Percentiles rank a stretch among this genome's conserved stretches.
Conservation (phyloP, 768 basidiomycete genomes). For the Lentinula sp. region DNA sequence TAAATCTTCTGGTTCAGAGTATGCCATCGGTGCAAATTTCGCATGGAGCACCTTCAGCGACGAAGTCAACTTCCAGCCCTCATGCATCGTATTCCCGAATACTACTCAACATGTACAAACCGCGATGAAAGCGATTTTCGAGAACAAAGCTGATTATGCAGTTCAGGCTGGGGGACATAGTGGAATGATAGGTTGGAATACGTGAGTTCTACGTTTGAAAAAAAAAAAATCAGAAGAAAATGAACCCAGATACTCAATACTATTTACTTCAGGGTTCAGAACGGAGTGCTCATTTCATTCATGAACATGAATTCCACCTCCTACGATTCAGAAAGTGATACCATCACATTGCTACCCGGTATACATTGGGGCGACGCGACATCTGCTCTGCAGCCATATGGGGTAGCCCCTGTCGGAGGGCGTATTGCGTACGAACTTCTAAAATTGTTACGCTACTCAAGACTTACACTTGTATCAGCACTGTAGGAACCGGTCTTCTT, state of each 20-base stretch:
- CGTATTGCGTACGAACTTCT: neutral
- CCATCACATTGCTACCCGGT: conserved; percentile 8
- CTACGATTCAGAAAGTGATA: conserved; percentile 4
- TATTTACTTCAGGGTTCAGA: neutral
- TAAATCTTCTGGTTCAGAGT: neutral
- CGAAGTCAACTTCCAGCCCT: conserved; percentile 7
- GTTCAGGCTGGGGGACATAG: conserved; percentile 19
- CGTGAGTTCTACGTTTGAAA: neutral
- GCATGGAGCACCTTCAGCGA: conserved; percentile 15
- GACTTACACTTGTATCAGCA: conserved; percentile 14
- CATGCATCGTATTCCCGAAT: conserved; percentile 16
- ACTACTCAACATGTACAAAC: conserved; percentile 11
- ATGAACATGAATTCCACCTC: conserved; percentile 2
- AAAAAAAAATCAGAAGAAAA: no score
- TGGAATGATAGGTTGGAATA: conserved; percentile 16
- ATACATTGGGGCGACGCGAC: conserved; percentile 5
- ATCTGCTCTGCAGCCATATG: neutral
- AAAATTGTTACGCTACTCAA: neutral
- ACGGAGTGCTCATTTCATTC: conserved; percentile 9
- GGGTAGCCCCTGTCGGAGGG: conserved; percentile 9
- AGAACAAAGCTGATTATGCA: conserved; percentile 12
- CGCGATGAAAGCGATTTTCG: conserved; percentile 17
- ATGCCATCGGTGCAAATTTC: neutral
- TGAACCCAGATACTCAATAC: neutral
- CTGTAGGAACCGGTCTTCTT: conserved; percentile 38